A percentile compares a stretch with the other conserved stretches of the same genome.
Evolutionary conservation across 176 grass and related monocot species (phyloP).

Genomic region (Chrysopogon serrulatus): DNA sequence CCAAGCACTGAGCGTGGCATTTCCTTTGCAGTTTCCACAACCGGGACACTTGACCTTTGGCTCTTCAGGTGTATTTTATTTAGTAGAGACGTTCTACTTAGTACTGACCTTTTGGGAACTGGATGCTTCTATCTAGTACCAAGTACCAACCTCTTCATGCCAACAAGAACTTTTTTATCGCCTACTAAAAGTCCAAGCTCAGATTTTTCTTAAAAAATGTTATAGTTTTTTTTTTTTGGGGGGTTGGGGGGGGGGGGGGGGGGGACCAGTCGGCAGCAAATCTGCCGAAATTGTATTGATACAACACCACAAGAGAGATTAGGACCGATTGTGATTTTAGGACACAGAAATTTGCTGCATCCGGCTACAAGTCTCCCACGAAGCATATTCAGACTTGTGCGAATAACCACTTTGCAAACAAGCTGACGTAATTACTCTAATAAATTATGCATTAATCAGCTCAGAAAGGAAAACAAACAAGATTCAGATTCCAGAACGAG

Average conservation of each 20-base stretch:
- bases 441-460: background rate
- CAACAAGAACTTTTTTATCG: background rate
- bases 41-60: constrained; percentile 18
- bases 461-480: background rate
- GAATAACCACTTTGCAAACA: background rate
- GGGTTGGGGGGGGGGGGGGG: too few relatives aligned
- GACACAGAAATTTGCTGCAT: background rate
- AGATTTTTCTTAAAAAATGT: too few relatives aligned
- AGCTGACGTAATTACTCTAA: background rate
- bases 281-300: background rate
- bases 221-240: too few relatives aligned
- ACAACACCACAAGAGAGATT: background rate
- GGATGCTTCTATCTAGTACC: background rate
- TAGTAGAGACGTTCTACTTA: background rate
- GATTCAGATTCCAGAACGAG: background rate
- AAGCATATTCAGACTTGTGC: background rate
- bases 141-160: background rate
- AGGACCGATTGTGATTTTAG: background rate
- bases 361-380: background rate
- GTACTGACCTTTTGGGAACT: too few relatives aligned
- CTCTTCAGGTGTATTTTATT: constrained; percentile 24
- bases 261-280: too few relatives aligned
- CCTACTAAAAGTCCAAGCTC: background rate
- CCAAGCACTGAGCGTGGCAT: too few relatives aligned
- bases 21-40: background rate